Evolutionary conservation across 1,139 yeast genomes (phyloP), one percentile per base, ranked within the genome.

Genomic region (Candida dubliniensis): DNA sequence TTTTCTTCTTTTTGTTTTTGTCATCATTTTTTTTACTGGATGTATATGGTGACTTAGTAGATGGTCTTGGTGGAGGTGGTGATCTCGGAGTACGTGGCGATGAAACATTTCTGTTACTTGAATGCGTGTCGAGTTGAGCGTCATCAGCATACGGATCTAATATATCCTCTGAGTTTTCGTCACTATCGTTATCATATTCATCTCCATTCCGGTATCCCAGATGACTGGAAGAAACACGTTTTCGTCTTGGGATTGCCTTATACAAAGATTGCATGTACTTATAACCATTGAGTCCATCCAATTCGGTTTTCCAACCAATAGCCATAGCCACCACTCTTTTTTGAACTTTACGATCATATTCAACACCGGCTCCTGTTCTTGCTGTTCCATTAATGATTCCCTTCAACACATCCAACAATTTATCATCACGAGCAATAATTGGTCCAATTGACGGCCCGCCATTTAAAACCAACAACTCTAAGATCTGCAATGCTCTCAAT

Each of bases 381-480:
- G 69, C 76, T 38, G 49, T 50, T 0, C 76, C 77, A 31, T 48
- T 55, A 12, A 71, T 52, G 38, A 83, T 71, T 8, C 77, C 71
- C 37, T 77, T 76, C 51, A 90, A 70, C 31, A 90, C 77, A 38
- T 86, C 91, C 38, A 84, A 63, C 37, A 91, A 69, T 61, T 81
- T 83, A 38, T 79, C 79, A 61, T 91, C 97, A 47, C 82, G 76
- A 53, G 88, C 90, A 41, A 89, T 58, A 2, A 69, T 57, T 2
- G 71, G 69, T 2, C 76, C 77, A 42, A 72, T 67, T 38, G 63
- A 57, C 13, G 54, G 45, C 1, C 91, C 88, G 2, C 95, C 88
- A 61, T 91, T 91, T 47, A 86, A 78, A 3, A 91, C 83, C 46
- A 91, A 66, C 31, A 87, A 72, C 58, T 91, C 96, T 47, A 90